Percentiles rank a stretch among this genome's conserved stretches.
These are phyloP conservation scores for Eucommia ulmoides DNA, from an alignment of 257 asterid genomes.

Conservation along the genomic window DNA sequence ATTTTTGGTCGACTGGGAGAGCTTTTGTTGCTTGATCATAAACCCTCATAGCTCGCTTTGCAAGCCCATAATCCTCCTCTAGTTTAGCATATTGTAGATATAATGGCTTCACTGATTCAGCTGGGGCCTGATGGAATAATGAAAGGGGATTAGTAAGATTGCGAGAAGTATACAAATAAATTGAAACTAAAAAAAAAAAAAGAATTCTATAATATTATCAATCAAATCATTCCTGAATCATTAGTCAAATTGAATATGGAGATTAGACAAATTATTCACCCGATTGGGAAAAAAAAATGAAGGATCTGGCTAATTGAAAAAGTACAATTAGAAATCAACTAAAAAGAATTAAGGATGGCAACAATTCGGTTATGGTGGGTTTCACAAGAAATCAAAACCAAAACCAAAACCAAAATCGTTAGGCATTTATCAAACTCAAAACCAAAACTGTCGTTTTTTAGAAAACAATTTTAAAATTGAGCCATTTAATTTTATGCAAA, in stretches of 20 bases:
- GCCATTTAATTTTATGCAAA: not conserved
- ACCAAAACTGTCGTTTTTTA: too few relatives aligned
- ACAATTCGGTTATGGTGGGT: too few relatives aligned
- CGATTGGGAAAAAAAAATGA: not conserved
- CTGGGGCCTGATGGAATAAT: conserved; percentile 51
- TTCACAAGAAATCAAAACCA: too few relatives aligned
- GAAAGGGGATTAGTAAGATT: not conserved
- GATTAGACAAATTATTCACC: too few relatives aligned
- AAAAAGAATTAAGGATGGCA: too few relatives aligned
- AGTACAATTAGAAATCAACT: not conserved
- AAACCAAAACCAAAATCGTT: too few relatives aligned
- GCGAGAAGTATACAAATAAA: not conserved
- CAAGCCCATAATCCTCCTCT: conserved; percentile 91
- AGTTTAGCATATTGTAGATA: conserved; percentile 87
- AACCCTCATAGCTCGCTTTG: conserved; percentile 86
- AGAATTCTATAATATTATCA: not conserved
- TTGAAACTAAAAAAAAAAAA: too few relatives aligned
- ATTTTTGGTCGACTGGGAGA: conserved; percentile 76
- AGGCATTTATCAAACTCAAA: too few relatives aligned
- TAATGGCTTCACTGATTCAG: conserved; percentile 76
- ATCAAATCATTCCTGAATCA: too few relatives aligned
- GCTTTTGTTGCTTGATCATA: conserved; percentile 87
- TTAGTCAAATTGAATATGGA: too few relatives aligned
- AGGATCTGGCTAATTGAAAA: not conserved
- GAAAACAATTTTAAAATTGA: too few relatives aligned